phyloP scores from a whole-genome alignment of 148 eudicot genomes.

The Rhododendron vialii region DNA sequence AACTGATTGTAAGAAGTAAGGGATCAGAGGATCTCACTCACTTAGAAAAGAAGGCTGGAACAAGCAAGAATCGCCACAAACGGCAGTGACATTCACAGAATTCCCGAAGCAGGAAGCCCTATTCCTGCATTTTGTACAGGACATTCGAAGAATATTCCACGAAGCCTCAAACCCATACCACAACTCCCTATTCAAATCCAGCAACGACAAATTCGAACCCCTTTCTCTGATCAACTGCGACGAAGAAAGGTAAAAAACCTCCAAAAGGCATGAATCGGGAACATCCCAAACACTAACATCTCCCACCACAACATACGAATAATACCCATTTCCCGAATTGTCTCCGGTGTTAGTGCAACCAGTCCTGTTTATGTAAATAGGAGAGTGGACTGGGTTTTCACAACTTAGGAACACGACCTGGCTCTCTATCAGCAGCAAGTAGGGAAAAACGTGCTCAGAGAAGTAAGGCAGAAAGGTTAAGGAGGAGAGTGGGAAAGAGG shows the following conservation, averaged over 20 bases:
- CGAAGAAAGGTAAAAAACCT: neutral
- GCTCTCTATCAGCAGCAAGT: no score
- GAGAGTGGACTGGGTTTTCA: neutral
- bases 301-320: neutral
- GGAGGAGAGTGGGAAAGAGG: neutral
- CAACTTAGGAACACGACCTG: neutral
- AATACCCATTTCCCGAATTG: neutral
- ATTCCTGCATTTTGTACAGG: no score
- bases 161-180: slow-evolving; percentile 17
- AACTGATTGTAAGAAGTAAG: no score
- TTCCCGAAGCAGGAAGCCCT: no score
- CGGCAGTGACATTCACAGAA: no score
- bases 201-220: neutral
- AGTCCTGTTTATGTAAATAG: neutral
- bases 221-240: neutral
- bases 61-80: no score
- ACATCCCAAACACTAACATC: neutral
- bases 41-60: no score
- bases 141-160: neutral
- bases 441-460: no score
- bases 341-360: neutral
- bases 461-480: neutral
- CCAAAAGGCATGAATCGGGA: slow-evolving; percentile 9
- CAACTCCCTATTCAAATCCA: neutral
- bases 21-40: no score